Evolutionary conservation across 2,329 filamentous ascomycete species (phyloP), one percentile per base, ranked within the genome.

Genomic region (Alternaria sp.): DNA sequence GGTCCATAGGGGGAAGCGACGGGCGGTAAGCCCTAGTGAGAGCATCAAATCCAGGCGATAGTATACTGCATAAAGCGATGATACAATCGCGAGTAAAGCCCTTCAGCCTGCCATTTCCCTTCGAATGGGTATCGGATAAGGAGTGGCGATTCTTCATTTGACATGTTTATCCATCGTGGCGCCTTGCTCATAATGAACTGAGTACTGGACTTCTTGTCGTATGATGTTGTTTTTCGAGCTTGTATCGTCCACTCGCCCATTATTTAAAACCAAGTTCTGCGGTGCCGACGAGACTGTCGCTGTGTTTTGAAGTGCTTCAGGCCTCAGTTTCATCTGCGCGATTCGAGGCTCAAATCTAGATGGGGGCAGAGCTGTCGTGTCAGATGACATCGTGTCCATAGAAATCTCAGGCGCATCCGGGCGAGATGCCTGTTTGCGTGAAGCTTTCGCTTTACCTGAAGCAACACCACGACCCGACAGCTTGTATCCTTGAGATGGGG

Each of bases 391-490:
- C 3, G 26, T 51, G n/a, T 51, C 47, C 26, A 51, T 51, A 12
- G 47, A 51, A 6, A 51, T 21, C 2, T 51, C 47, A 21, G 14
- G 26, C 26, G 1, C 10, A 9, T 21, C 30, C 26, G n/a, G 28
- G 18, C 11, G 26, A 51, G 47, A 4, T 21, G 26, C n/a, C n/a
- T 30, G 28, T 5, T 30, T 46, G 15, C 43, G n/a, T 28, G 54
- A 57, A 21, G 10, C 12, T 10, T 25, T n/a, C 14, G 54, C 46
- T 43, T 37, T 47, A 20, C 28, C 30, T 14, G 43, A n/a, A 15
- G 43, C n/a, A 57, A 50, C 30, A 43, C 63, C 66, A 7, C 45
- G 55, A 49, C 45, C 58, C 2, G 60, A 68, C 51, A 61, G 30
- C 18, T 66, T 61, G 47, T 68, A 62, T 14, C 25, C 15, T 30